Conservation (phyloP, 805 yeast species). For the Candida pseudoglaebosa region DNA sequence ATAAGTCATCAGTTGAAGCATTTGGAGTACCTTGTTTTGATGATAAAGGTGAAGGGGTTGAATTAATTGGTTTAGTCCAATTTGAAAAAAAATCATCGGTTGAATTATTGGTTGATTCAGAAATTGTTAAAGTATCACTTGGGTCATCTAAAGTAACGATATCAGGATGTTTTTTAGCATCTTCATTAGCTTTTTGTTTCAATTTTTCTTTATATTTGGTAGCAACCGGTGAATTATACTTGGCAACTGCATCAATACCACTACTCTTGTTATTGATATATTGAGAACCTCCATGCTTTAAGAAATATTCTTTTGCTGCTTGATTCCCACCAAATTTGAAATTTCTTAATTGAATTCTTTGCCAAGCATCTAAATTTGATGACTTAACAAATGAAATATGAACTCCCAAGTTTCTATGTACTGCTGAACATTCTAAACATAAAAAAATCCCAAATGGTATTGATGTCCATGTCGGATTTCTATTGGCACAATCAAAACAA, state of each 20-base stretch:
- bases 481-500: slow-evolving; percentile 92
- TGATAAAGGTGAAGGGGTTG: slow-evolving; percentile 49
- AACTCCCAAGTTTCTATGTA: slow-evolving; percentile 93
- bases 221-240: slow-evolving; percentile 83
- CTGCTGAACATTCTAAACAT: slow-evolving; percentile 93
- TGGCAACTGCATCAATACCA: slow-evolving; percentile 58
- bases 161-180: slow-evolving; percentile 69
- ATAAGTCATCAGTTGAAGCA: slow-evolving; percentile 33
- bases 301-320: slow-evolving; percentile 75
- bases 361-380: slow-evolving; percentile 91
- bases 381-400: slow-evolving; percentile 95
- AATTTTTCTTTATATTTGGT: slow-evolving; percentile 74
- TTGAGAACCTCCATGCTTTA: slow-evolving; percentile 81
- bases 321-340: slow-evolving; percentile 94
- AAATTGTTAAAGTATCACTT: slow-evolving; percentile 19
- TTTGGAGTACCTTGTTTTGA: slow-evolving; percentile 44
- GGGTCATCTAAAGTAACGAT: slow-evolving; percentile 60
- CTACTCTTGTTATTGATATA: slow-evolving; percentile 44
- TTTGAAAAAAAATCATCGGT: slow-evolving; percentile 86
- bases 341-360: slow-evolving; percentile 80
- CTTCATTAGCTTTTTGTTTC: slow-evolving; percentile 61
- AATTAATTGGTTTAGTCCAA: slow-evolving; percentile 77
- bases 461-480: slow-evolving; percentile 98
- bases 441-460: slow-evolving; percentile 91
- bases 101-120: slow-evolving; percentile 27